Percentiles rank a stretch among this genome's conserved stretches.
Conservation (phyloP, 1,139 yeast species). For the Yamadazyma epiphylla region DNA sequence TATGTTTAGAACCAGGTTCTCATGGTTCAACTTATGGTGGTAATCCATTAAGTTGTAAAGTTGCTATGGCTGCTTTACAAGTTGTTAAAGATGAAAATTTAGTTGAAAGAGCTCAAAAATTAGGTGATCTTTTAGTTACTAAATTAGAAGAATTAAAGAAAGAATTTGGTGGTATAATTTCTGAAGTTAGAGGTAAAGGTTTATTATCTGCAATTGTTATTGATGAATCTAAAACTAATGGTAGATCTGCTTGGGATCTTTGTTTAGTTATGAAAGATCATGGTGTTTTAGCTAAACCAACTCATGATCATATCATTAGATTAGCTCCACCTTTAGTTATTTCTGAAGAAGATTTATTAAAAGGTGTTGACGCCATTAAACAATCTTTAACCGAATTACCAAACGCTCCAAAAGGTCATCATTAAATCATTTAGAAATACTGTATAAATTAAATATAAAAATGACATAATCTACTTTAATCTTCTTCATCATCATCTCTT, state of each 20-base stretch:
- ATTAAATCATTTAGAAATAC: conserved; percentile 17
- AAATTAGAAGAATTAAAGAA: conserved; percentile 61
- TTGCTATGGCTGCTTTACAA: conserved; percentile 89
- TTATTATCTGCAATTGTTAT: conserved; percentile 87
- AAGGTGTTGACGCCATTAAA: conserved; percentile 75
- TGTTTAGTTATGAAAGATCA: conserved; percentile 84
- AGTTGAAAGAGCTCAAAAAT: conserved; percentile 68
- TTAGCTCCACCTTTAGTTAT: conserved; percentile 95
- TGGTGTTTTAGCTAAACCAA: conserved; percentile 94
- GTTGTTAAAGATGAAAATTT: conserved; percentile 86
- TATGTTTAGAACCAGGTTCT: conserved; percentile 88
- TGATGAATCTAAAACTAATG: conserved; percentile 78
- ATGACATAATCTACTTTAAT: conserved; percentile 19
- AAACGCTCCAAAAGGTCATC: conserved; percentile 42
- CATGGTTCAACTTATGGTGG: conserved; percentile 99
- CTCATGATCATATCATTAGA: conserved; percentile 93
- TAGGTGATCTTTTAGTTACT: conserved; percentile 70
- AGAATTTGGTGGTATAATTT: conserved; percentile 66
- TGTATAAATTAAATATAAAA: neutral
- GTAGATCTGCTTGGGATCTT: conserved; percentile 94
- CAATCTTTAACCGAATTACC: conserved; percentile 59
- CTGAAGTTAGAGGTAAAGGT: conserved; percentile 93
- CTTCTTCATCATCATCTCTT: conserved; percentile 57
- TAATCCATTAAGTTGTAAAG: conserved; percentile 91
- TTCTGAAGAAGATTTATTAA: conserved; percentile 76